Evolutionary conservation across 805 yeast genomes (phyloP).

Genomic region (Suhomyces sp.): DNA sequence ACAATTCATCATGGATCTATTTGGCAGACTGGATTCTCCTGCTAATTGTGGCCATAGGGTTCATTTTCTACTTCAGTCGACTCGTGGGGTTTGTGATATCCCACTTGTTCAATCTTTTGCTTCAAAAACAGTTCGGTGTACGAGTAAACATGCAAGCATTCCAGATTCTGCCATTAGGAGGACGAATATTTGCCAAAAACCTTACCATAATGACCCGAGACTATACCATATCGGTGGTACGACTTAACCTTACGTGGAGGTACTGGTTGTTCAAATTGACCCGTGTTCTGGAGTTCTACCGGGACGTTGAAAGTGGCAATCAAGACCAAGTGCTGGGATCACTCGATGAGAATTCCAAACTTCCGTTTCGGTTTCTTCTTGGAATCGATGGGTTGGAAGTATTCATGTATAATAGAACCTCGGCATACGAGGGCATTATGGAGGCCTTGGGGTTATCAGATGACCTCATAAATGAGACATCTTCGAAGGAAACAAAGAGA

Average conservation of each 20-base stretch:
- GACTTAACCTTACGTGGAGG: conserved; percentile 82
- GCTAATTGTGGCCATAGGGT: conserved; percentile 57
- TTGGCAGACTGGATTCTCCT: conserved; percentile 79
- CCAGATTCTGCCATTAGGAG: conserved; percentile 77
- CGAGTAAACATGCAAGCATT: conserved; percentile 70
- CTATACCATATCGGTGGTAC: conserved; percentile 66
- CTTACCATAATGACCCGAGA: conserved; percentile 71
- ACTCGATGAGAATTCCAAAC: conserved; percentile 35
- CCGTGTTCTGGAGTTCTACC: conserved; percentile 37
- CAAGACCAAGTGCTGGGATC: conserved; percentile 4
- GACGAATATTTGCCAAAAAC: conserved; percentile 76
- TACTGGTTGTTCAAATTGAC: conserved; percentile 68
- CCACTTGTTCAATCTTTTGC: conserved; percentile 44
- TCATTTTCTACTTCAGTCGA: conserved; percentile 77
- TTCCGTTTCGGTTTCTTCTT: conserved; percentile 58
- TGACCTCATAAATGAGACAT: conserved; percentile 6
- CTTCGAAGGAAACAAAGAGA: too few species aligned
- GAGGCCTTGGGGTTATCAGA: conserved; percentile 29
- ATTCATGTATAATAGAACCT: conserved; percentile 76
- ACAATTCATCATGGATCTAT: conserved; percentile 58
- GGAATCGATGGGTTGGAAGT: conserved; percentile 77
- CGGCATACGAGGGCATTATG: conserved; percentile 69
- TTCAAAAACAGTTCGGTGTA: conserved; percentile 65
- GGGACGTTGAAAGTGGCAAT: conserved; percentile 14
- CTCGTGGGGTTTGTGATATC: conserved; percentile 62